Percentiles rank a stretch among this genome's conserved stretches.
phyloP scores from a whole-genome alignment of 163 green algal species.

The Botryococcus braunii region DNA sequence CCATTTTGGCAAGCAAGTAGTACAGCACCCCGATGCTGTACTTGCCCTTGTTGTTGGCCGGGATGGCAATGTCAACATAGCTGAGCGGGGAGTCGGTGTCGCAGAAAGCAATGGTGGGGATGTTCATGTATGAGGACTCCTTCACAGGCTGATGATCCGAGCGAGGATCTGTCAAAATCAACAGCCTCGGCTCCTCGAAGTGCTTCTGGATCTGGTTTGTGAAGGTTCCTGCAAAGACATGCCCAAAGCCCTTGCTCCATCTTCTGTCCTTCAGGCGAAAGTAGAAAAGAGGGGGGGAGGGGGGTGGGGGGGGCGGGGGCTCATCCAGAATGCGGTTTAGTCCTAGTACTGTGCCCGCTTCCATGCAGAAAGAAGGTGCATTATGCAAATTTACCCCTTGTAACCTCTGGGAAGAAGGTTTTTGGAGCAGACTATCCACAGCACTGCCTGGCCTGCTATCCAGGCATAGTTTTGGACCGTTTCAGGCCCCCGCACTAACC shows the following conservation, averaged over 20 bases:
- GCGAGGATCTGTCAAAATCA: conserved; percentile 87
- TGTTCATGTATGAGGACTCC: conserved; percentile 97
- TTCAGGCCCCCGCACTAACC: no score
- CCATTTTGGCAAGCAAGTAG: conserved; percentile 95
- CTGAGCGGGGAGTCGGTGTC: conserved; percentile 95
- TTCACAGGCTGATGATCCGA: conserved; percentile 94
- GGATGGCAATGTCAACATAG: conserved; percentile 96
- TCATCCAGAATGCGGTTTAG: no score
- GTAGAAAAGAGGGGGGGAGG: conserved; percentile 3
- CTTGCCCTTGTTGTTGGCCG: conserved; percentile 99
- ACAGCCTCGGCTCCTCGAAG: conserved; percentile 94
- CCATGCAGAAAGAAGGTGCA: no score
- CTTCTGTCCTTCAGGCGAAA: neutral
- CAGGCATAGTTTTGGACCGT: no score
- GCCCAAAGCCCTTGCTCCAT: neutral
- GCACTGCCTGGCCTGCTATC: no score
- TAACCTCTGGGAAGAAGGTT: no score
- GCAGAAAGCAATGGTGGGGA: conserved; percentile 98
- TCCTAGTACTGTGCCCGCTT: no score
- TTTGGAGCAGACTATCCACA: no score
- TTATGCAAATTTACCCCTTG: no score
- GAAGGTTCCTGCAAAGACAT: conserved; percentile 75
- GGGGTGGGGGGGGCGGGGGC: no score
- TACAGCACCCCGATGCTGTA: conserved; percentile 96
- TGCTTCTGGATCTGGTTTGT: conserved; percentile 98